Base-by-base conservation (phyloP, 352 stramenopile species). In the Phytophthora hibernalis region DNA sequence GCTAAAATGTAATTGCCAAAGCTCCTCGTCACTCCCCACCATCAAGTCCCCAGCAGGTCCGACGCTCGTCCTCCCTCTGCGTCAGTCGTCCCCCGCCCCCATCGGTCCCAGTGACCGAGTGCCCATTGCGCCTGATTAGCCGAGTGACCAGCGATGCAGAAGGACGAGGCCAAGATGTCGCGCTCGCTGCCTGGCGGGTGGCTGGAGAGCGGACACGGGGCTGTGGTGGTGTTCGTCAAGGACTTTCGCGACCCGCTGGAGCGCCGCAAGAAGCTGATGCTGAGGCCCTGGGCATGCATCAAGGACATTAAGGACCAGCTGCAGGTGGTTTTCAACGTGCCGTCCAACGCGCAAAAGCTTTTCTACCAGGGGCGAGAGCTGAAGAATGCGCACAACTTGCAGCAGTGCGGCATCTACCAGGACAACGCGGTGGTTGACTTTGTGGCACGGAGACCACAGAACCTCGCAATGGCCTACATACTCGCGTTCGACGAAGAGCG, bases 281-380 rank as follows among this genome's bases (percentile, higher is more conserved):
- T 95, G 55, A 72, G 74, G 56, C 87, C 87, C 16, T 95, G 87
- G 87, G 83, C 87, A 26, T 85, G 72, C 60, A 82, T 95, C 57
- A 95, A 95, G 63, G 85, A 95, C 79, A 77, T 95, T 56, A 95
- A 95, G 54, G 83, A 93, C 55, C 85, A 93, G 72, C 73, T 95
- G 37, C 83, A 93, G 53, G 84, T 93, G 52, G 82, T 93, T 15
- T 92, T 92, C 59, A 91, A 92, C 44, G 84, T 93, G 54, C 85
- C 85, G 30, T 81, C 79, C 35, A 87, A 87, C 55, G 83, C 84
- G 22, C 87, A 95, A 58, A 91, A 92, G 68, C 82, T 95, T 51
- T 95, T 82, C 58, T 93, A 83, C 56, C 85, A 93, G 47, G 87
- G 87, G 10, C 80, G 83, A 21, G 87, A 95, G 74, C 79, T 95